Evolutionary conservation across 2,329 filamentous ascomycete genomes (phyloP), one percentile per base, ranked within the genome.

Genomic region (Xylaria sp.): DNA sequence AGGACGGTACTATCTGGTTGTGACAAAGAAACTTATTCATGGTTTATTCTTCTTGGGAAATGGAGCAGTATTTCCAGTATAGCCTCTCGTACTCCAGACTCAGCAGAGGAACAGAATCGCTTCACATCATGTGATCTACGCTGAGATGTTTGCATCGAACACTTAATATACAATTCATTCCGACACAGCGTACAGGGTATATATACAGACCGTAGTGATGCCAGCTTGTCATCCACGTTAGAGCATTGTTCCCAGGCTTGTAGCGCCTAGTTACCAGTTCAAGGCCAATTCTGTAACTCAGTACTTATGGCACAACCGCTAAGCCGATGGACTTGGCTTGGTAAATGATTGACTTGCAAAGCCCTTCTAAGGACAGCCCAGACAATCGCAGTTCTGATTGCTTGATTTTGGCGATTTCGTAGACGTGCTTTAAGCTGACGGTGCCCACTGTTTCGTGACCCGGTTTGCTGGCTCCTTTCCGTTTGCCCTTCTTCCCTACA

Each of bases 321-420:
- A 96, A 87, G 18, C 93, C 93, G 76, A 94, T 90, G 23, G 91
- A 91, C 82, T 90, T 93, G 67, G 91, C 90, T 81, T 93, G 91
- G 73, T 85, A 90, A 74, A 95, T 93, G 69, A 95, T 85, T 64
- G 90, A 89, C 81, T 87, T 90, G 82, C 92, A 94, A 33, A 95
- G 78, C 0, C 91, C 90, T 79, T 94, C 86, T 62, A 94, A 81
- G 57, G 88, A 86, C 75, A 93, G 79, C 1, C 92, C 92, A 1
- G 92, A 93, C 71, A 95, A 81, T 67, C 93, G 86, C 70, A 90
- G 83, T 82, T 96, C 93, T 62, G 87, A 84, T 74, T 93, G 91
- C 87, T 99, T 99, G 78, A 99, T 97, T 86, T 93, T 94, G 73
- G 96, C 96, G 81, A 99, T 98, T 84, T 98, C 95, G 83, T 94